Conservation (phyloP, 768 basidiomycete genomes). For the Mycena vulgaris region DNA sequence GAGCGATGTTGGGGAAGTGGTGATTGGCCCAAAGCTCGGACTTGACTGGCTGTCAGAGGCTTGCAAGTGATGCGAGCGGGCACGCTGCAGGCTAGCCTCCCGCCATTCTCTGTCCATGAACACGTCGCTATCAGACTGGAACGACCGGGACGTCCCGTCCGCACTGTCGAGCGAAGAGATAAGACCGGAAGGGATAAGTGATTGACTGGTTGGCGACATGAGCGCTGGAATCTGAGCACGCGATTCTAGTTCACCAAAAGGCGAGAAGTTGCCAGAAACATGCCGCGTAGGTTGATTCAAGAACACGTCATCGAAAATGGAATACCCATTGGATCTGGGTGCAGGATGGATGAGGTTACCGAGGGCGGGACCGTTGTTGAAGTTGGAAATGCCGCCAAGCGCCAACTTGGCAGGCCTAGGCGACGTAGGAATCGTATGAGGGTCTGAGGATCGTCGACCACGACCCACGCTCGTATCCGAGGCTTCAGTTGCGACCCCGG, state of each 20-base stretch:
- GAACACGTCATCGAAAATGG: constrained; percentile 59
- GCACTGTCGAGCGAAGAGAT: constrained; percentile 67
- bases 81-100: constrained; percentile 37
- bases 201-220: constrained; percentile 60
- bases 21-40: constrained; percentile 42
- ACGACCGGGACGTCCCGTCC: constrained; percentile 59
- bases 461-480: constrained; percentile 27
- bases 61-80: constrained; percentile 28
- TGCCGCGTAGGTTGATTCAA: constrained; percentile 42
- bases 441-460: constrained; percentile 33
- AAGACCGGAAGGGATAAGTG: constrained; percentile 70
- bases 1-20: constrained; percentile 60
- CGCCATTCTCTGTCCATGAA: constrained; percentile 71
- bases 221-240: constrained; percentile 41
- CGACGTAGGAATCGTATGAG: constrained; percentile 40
- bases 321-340: constrained; percentile 56
- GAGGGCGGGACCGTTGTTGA: constrained; percentile 34
- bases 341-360: constrained; percentile 32
- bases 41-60: constrained; percentile 33
- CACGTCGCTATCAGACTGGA: constrained; percentile 68
- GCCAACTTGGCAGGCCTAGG: constrained; percentile 49
- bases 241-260: constrained; percentile 65
- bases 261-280: constrained; percentile 60
- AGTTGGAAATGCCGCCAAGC: constrained; percentile 48
- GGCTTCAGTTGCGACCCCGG: constrained; percentile 18